Percentiles rank a stretch among this genome's conserved stretches.
These are phyloP conservation scores for Coemansia biformis DNA, from an alignment of 192 early-diverging fungal species.

Conservation along the genomic window DNA sequence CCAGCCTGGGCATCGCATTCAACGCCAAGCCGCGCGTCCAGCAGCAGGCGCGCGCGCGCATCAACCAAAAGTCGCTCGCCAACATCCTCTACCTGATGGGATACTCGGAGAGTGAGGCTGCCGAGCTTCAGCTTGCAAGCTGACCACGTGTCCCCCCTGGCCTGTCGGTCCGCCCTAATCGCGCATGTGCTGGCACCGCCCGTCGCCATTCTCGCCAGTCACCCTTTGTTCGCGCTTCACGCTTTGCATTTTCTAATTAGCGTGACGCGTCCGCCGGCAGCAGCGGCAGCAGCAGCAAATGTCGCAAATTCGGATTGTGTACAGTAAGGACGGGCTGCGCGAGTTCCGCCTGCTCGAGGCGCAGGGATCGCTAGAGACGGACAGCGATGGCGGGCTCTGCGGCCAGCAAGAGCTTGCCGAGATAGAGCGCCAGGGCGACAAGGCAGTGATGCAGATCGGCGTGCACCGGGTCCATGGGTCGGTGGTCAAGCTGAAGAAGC, in stretches of 20 bases:
- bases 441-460: slow-evolving; percentile 31
- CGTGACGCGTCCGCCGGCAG: too few species aligned
- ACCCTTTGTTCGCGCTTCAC: too few species aligned
- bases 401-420: slow-evolving; percentile 38
- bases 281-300: too few species aligned
- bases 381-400: slow-evolving; percentile 26
- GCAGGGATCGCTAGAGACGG: slow-evolving; percentile 44
- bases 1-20: slow-evolving; percentile 94
- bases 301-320: slow-evolving; percentile 40
- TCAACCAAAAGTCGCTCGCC: slow-evolving; percentile 91
- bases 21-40: slow-evolving; percentile 98
- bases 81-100: slow-evolving; percentile 87
- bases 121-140: slow-evolving; percentile 50
- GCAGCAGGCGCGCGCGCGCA: slow-evolving; percentile 75
- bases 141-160: not conserved
- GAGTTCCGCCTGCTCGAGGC: slow-evolving; percentile 43
- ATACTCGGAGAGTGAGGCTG: slow-evolving; percentile 71
- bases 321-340: slow-evolving; percentile 19
- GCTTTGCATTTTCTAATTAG: too few species aligned
- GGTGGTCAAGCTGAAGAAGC: slow-evolving; percentile 31
- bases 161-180: too few species aligned
- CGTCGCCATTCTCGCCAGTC: too few species aligned
- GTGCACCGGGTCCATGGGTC: slow-evolving; percentile 34
- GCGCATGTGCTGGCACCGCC: too few species aligned
- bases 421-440: slow-evolving; percentile 26